Evolutionary conservation across 108 stramenopile species (phyloP), one percentile per base, ranked within the genome.

Genomic region (Ochromonas danica): DNA sequence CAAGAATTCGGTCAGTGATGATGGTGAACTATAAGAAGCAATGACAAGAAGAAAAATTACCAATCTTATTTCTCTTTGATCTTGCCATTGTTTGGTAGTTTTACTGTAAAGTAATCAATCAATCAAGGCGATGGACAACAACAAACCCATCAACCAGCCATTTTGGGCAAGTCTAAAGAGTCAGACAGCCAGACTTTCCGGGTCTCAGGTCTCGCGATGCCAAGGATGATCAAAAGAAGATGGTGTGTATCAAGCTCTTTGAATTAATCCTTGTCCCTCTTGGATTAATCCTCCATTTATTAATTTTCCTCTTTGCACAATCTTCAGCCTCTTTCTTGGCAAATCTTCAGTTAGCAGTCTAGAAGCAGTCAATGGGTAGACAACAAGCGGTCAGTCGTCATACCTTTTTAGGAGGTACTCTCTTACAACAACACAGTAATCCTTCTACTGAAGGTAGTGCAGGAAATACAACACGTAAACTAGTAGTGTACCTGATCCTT

Each of bases 401-500:
- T 75, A 75, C 41, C 22, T 31, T 75, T 3, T 75, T 30, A 10
- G 31, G 72, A 35, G 72, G 72, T 27, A 75, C 72, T 3, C 17
- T 10, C 10, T 10, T 75, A 22, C 31, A 27, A 36, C 72, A 42
- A 14, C 51, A 75, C 72, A 41, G 14, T 28, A 31, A 70, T 17
- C 40, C 67, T 10, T 14, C 33, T 70, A 33, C 72, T 36, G 72
- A 27, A 31, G 6, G 3, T 28, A 33, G 6, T 10, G 10, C 36
- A 6, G 45, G 22, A 3, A 17, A 31, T 14, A 70, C 41, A 39
- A 30, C 82, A 27, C n/a, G n/a, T n/a, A n/a, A n/a, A n/a, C n/a
- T n/a, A n/a, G n/a, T n/a, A n/a, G n/a, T n/a, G n/a, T n/a, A n/a
- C 86, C 93, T 0, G 45, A 87, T 1, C 88, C 94, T 0, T 94